Evolutionary conservation across 129 eudicot species (phyloP), one percentile per base, ranked within the genome.

Genomic region (Scalesia atractyloides): DNA sequence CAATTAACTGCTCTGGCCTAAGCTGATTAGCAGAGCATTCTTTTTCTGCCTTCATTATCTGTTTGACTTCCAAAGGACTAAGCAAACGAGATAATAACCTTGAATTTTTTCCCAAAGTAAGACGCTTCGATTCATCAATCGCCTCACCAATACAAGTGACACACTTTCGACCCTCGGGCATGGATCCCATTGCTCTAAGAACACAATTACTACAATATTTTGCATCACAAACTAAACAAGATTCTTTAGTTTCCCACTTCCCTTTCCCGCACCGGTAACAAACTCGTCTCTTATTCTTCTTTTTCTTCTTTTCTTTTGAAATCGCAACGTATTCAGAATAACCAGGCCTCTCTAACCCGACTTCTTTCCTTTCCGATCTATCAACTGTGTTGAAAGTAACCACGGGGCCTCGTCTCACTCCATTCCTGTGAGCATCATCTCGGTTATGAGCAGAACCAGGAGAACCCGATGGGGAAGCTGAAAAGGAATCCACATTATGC

Each of bases 121-220:
- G 72, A 70, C 99, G 74, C 52, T 95, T 90, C 1, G 86, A 90
- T 77, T 95, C 99, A 66, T 95, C 96, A 68, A 95, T 95, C 19
- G 96, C 91, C 68, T 88, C 92, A 15, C 99, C 90, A 63, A 95
- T 95, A 85, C 99, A 95, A 49, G 94, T 83, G 68, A 95, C 99
- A 80, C 99, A 95, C 74, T 95, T 95, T 10, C 99, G 86, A 63
- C 99, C 99, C 72, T 95, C 99, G 2, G 99, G 99, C 99, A 95
- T 95, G 14, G 99, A 95, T 0, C 99, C 99, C 99, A 95, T 95
- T 22, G 97, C 97, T 73, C 99, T 79, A 56, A 95, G 99, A 83
- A 95, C 99, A 74, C 99, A 95, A 72, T 77, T 90, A 64, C 96
- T 86, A 62, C 99, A 95, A 64, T 88, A 95, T 67, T 88, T 95